phyloP scores from a whole-genome alignment of 2,329 filamentous ascomycete genomes.

The Penicillium decumbens region DNA sequence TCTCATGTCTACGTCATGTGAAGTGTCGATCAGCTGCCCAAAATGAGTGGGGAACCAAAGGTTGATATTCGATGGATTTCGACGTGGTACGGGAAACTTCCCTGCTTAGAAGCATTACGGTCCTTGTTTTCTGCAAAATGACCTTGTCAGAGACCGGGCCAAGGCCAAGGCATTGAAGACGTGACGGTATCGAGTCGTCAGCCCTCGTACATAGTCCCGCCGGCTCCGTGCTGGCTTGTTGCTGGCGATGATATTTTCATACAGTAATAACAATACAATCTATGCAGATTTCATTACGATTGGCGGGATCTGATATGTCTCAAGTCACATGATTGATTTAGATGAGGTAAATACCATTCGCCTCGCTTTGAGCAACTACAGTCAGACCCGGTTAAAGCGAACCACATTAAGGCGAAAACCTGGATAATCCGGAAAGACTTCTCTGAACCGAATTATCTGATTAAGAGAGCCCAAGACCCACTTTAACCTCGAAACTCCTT shows the following conservation, averaged over 20 bases:
- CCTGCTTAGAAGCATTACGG: background rate
- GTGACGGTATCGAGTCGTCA: constrained; percentile 1
- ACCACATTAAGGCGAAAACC: too few relatives aligned
- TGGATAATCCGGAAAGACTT: too few relatives aligned
- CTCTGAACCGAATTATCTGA: too few relatives aligned
- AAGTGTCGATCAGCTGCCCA: constrained; percentile 11
- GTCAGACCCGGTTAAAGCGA: too few relatives aligned
- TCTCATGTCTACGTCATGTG: constrained; percentile 37
- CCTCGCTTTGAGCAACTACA: background rate
- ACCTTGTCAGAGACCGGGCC: background rate
- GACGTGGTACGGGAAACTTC: background rate
- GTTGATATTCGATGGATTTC: background rate
- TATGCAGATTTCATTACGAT: constrained; percentile 1
- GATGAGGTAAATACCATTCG: constrained; percentile 13
- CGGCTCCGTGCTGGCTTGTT: background rate
- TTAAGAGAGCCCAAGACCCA: too few relatives aligned
- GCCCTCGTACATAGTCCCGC: constrained; percentile 1
- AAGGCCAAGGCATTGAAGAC: background rate
- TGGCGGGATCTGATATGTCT: constrained; percentile 1
- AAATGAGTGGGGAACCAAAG: background rate
- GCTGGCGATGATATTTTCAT: background rate
- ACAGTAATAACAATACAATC: constrained; percentile 13
- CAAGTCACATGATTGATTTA: constrained; percentile 12
- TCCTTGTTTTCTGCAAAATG: background rate
- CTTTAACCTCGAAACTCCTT: too few relatives aligned